Evolutionary conservation across 345 rosid species (phyloP), one percentile per base, ranked within the genome.

Genomic region (Boechera stricta): DNA sequence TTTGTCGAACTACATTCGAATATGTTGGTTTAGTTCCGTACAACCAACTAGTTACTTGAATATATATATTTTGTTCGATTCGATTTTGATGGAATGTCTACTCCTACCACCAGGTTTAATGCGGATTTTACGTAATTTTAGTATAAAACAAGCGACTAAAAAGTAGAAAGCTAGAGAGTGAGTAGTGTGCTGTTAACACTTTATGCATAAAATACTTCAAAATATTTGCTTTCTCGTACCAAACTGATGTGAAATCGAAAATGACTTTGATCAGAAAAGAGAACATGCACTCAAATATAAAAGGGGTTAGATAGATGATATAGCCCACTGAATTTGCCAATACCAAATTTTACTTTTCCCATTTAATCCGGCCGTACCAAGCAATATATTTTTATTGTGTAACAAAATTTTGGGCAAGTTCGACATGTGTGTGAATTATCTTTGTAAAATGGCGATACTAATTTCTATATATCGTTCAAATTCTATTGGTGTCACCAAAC

Each of bases 31-130:
- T 35, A 18, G 47, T 36, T 35, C 64, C 64, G 64, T 60, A 60
- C 65, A 38, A 28, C 53, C 26, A 24, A 28, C 36, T 29, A 63
- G 13, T 24, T 41, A 44, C 6, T 44, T 47, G 29, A 9, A 26
- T 15, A 8, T 29, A 8, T 47, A 63, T 41, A 33, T 38, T 32
- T 32, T 56, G 21, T 32, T 54, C 0, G 12, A 57, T 66, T 58
- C 5, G 31, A 66, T 75, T 56, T 74, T 47, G 67, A 57, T 75
- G 77, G 31, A 65, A 74, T 55, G 39, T 64, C 65, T 65, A 55
- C 49, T 65, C 54, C 41, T 57, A 65, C 49, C 58, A 55, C 58
- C 15, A 33, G 4, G 48, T 35, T 55, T 74, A 68, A 45, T 48
- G 65, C 15, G 57, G 41, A 65, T 64, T 35, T 74, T 44, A 36